Base-by-base conservation (phyloP, 176 grass and related monocot genomes). In the Rhipidocladum racemiflorum region DNA sequence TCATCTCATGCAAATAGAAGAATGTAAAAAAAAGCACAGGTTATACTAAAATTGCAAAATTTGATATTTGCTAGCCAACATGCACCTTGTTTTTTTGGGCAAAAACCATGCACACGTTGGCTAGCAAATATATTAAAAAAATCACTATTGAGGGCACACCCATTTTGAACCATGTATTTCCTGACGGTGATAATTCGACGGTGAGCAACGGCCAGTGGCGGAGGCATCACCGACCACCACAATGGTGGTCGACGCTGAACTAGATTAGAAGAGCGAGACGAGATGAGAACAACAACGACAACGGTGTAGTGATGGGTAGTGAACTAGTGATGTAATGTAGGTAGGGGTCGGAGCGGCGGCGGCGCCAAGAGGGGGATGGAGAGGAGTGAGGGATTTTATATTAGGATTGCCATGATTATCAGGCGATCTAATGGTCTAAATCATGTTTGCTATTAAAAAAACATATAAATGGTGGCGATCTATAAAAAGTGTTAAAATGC, bases 181-280 rank as follows among this genome's bases (percentile, higher is more conserved):
- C 1, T 18, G 0, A 34, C 1, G 8, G 1, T 0, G 12, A 30
- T 0, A 9, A 1, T 20, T 36, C 2, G 16, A 18, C 2, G 15
- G 3, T 18, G 2, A 65, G 6, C 0, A 36, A 3, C 20, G 62
- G 6, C 1, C 0, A 1, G 2, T 65, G 2, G 29, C 23, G 0
- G n/a, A 57, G 27, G 14, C 27, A 63, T 5, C 14, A 0, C 28
- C 0, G 14, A 7, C 5, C 60, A 62, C 1, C 5, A 8, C 6
- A 14, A 13, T 61, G 25, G 24, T 61, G 11, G 23, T 0, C 9
- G 23, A 0, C 3, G 24, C 10, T 15, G 23, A 2, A 9, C 0
- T 24, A 24, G n/a, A 23, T 23, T 62, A 62, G 13, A 16, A 62
- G 27, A 6, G 11, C 1, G 1, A 53, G 50, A 21, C 2, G 2